Evolutionary conservation across 2,329 filamentous ascomycete species (phyloP).

Genomic region (Aschersonia sp.): DNA sequence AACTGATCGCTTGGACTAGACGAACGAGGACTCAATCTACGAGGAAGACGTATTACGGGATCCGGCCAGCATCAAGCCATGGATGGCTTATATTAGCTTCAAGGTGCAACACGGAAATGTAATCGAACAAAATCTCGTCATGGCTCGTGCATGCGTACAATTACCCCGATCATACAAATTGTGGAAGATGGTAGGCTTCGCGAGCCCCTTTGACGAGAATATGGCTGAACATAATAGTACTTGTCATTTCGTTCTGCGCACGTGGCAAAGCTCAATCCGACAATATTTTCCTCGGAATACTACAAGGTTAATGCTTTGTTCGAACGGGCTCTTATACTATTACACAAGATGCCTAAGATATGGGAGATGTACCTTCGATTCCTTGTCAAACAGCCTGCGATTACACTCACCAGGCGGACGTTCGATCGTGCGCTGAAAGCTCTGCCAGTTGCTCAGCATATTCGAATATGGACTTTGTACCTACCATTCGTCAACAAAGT

Average conservation of each 20-base stretch:
- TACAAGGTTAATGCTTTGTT: conserved; percentile 91
- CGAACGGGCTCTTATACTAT: conserved; percentile 77
- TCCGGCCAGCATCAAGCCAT: conserved; percentile 75
- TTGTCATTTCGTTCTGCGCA: conserved; percentile 73
- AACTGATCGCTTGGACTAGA: conserved; percentile 25
- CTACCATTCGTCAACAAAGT: conserved; percentile 83
- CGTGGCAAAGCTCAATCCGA: conserved; percentile 68
- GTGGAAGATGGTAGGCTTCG: conserved; percentile 68
- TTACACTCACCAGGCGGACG: conserved; percentile 71
- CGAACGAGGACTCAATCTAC: conserved; percentile 84
- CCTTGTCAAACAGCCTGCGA: conserved; percentile 77
- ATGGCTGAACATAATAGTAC: conserved; percentile 40
- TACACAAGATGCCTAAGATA: conserved; percentile 98
- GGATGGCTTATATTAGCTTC: conserved; percentile 87
- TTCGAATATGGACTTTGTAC: conserved; percentile 88
- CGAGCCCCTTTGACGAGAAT: neutral
- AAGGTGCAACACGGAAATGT: conserved; percentile 76
- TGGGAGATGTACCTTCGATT: conserved; percentile 98
- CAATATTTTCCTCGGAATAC: conserved; percentile 66
- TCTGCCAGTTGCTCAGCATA: conserved; percentile 87
- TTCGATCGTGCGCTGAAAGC: conserved; percentile 90
- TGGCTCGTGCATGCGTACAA: conserved; percentile 82
- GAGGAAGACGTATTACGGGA: conserved; percentile 91
- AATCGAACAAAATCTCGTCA: conserved; percentile 71
- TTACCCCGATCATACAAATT: conserved; percentile 94